phyloP scores from a whole-genome alignment of 2,329 filamentous ascomycete genomes.

The Akanthomyces lecanii region DNA sequence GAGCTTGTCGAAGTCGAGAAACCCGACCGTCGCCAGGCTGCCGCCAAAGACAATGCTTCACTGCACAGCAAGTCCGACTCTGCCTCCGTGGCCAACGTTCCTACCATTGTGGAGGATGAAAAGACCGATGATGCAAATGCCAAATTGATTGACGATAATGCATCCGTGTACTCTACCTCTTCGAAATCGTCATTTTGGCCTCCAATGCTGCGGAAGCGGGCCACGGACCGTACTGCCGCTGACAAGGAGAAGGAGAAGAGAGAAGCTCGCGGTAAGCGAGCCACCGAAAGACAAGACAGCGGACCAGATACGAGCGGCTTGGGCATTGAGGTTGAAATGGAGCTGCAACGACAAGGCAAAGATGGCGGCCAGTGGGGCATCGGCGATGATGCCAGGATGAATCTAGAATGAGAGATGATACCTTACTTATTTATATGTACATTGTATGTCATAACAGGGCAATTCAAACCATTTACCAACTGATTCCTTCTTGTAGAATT shows the following conservation, averaged over 20 bases:
- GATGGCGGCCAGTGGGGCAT: conserved; percentile 68
- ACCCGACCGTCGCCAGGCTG: conserved; percentile 31
- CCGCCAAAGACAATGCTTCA: conserved; percentile 35
- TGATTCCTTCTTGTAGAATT: not conserved
- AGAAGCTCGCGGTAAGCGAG: conserved; percentile 32
- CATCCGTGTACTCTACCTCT: conserved; percentile 46
- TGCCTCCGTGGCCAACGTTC: conserved; percentile 18
- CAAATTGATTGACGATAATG: conserved; percentile 38
- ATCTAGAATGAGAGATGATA: conserved; percentile 55
- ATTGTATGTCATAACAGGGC: conserved; percentile 1
- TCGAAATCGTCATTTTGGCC: conserved; percentile 43
- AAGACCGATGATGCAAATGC: conserved; percentile 26
- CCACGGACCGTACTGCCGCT: conserved; percentile 32
- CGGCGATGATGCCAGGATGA: conserved; percentile 81
- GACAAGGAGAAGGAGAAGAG: conserved; percentile 17
- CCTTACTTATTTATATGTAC: not conserved
- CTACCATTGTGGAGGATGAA: conserved; percentile 22
- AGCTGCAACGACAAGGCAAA: conserved; percentile 49
- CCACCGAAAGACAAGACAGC: conserved; percentile 38
- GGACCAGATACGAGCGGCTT: conserved; percentile 40
- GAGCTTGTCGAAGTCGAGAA: conserved; percentile 75
- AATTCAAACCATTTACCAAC: not conserved
- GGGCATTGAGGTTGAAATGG: conserved; percentile 43
- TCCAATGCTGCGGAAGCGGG: conserved; percentile 37
- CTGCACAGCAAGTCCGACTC: conserved; percentile 24